Evolutionary conservation across 164 flowering plant species (phyloP).

Genomic region (Paratinospora sagittata): DNA sequence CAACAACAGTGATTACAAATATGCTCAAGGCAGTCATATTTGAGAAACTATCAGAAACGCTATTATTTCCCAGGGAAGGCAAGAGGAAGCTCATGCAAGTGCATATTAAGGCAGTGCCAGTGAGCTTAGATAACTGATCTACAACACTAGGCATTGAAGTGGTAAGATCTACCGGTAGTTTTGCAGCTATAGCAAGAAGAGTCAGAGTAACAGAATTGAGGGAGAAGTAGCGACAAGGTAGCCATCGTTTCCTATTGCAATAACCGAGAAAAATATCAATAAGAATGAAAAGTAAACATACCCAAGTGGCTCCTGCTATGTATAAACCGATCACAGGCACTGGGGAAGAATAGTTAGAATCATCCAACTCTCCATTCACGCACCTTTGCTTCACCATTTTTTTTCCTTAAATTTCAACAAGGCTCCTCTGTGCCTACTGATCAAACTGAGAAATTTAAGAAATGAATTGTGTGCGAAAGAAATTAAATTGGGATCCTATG

Average conservation of each 20-base stretch:
- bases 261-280: not conserved
- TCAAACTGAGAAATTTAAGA: too few relatives aligned
- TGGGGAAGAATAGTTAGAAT: not conserved
- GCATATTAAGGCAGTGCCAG: not conserved
- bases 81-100: not conserved
- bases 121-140: slow-evolving; percentile 1
- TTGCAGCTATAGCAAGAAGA: not conserved
- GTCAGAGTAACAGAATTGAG: not conserved
- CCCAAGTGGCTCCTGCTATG: not conserved
- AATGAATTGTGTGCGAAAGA: not conserved
- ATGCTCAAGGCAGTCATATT: not conserved
- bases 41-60: not conserved
- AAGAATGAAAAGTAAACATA: too few relatives aligned
- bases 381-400: not conserved
- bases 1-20: slow-evolving; percentile 2
- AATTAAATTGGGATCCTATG: not conserved
- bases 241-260: too few relatives aligned
- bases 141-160: not conserved
- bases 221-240: too few relatives aligned
- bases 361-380: not conserved
- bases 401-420: not conserved
- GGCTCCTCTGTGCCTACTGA: not conserved
- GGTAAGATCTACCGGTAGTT: not conserved
- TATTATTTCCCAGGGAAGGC: not conserved
- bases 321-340: slow-evolving; percentile 3